These are phyloP conservation scores for Penicillium brasilianum DNA, from an alignment of 2,329 filamentous ascomycete species.

Conservation along the genomic window DNA sequence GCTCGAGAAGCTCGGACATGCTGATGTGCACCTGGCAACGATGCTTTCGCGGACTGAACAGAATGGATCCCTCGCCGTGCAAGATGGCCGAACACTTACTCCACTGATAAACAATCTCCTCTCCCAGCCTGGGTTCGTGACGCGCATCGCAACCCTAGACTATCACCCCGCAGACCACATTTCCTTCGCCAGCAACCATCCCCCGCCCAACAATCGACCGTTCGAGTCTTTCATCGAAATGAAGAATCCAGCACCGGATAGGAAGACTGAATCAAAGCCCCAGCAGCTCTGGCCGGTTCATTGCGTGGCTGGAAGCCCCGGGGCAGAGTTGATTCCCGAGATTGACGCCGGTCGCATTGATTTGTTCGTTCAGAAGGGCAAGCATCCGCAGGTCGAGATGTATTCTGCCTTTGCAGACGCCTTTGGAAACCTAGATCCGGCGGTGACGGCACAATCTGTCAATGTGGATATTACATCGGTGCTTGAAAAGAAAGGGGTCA, in stretches of 20 bases:
- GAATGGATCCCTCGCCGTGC: slow-evolving; percentile 85
- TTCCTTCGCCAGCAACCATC: slow-evolving; percentile 86
- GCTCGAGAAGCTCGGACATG: slow-evolving; percentile 9
- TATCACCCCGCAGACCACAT: slow-evolving; percentile 83
- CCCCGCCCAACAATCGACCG: slow-evolving; percentile 64
- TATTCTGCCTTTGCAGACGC: slow-evolving; percentile 90
- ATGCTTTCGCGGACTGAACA: slow-evolving; percentile 43
- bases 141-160: slow-evolving; percentile 88
- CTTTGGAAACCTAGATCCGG: slow-evolving; percentile 59
- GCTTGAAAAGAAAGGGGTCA: slow-evolving; percentile 65
- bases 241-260: slow-evolving; percentile 50
- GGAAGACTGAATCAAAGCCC: slow-evolving; percentile 65
- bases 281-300: slow-evolving; percentile 87
- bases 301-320: slow-evolving; percentile 76
- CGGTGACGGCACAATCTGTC: slow-evolving; percentile 40
- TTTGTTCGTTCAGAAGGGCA: slow-evolving; percentile 76
- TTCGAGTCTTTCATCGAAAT: slow-evolving; percentile 71
- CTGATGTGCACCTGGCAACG: slow-evolving; percentile 16
- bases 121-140: slow-evolving; percentile 65
- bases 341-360: slow-evolving; percentile 67
- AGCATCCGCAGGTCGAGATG: slow-evolving; percentile 78
- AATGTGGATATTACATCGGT: slow-evolving; percentile 64
- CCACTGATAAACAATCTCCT: slow-evolving; percentile 77
- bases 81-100: slow-evolving; percentile 71
- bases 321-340: slow-evolving; percentile 75